Conservation (phyloP, 2,329 filamentous ascomycete genomes). For the Fusarium camptoceras region DNA sequence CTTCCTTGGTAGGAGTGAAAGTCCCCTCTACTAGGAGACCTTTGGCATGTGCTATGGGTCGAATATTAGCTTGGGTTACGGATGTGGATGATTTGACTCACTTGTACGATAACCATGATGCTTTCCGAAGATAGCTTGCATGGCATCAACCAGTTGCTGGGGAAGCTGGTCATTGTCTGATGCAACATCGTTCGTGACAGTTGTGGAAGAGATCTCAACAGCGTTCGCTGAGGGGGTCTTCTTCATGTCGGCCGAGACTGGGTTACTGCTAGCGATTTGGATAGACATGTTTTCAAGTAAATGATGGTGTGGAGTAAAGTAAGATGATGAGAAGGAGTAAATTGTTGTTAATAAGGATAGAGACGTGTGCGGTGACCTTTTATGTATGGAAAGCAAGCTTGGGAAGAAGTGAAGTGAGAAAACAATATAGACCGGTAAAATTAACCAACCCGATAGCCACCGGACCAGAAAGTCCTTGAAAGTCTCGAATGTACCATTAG, state of each 20-base stretch:
- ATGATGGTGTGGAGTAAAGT: neutral
- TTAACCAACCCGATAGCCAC: no score
- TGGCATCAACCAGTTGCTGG: slow-evolving; percentile 20
- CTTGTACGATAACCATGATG: slow-evolving; percentile 29
- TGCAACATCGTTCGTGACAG: no score
- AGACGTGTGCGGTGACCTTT: no score
- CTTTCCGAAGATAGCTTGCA: slow-evolving; percentile 30
- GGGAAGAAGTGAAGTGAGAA: no score
- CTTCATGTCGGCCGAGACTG: neutral
- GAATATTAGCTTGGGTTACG: neutral
- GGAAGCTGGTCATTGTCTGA: slow-evolving; percentile 1
- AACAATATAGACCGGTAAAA: no score
- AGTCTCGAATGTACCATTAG: no score
- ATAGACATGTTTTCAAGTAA: neutral
- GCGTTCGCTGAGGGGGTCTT: neutral
- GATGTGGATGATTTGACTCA: fast-evolving
- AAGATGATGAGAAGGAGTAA: neutral
- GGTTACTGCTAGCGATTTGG: neutral
- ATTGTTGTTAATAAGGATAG: neutral
- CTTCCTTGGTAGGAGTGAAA: slow-evolving; percentile 18
- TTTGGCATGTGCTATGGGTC: slow-evolving; percentile 17
- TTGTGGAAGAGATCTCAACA: neutral
- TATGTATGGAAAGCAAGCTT: no score
- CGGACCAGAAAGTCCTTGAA: no score
- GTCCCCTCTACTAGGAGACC: slow-evolving; percentile 22